A percentile compares a stretch with the other conserved stretches of the same genome.
Conservation (phyloP, 257 asterid genomes). For the Jacaranda copaia region DNA sequence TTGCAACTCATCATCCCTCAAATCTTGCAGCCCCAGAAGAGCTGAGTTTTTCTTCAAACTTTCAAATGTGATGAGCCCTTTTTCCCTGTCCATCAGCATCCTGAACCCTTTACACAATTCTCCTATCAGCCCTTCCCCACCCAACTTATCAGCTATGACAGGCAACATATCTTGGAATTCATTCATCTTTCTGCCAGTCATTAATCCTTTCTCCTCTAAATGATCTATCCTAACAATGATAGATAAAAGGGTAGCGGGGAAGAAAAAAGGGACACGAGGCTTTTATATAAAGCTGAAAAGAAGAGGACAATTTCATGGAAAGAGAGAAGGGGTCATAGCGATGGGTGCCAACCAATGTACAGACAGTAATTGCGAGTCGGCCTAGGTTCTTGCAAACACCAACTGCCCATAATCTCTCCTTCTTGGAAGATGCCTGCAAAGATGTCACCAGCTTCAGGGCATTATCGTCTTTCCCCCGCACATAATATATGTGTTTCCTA, state of each 20-base stretch:
- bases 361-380: constrained; percentile 58
- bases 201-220: neutral
- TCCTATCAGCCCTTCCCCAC: constrained; percentile 79
- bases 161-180: constrained; percentile 78
- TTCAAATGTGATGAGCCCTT: constrained; percentile 68
- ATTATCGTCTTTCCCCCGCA: constrained; percentile 31
- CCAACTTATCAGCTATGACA: constrained; percentile 72
- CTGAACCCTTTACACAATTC: constrained; percentile 81
- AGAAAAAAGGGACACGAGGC: constrained; percentile 16
- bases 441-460: constrained; percentile 33
- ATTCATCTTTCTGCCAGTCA: constrained; percentile 44
- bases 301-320: constrained; percentile 29
- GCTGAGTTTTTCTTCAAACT: constrained; percentile 78
- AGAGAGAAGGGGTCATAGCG: neutral
- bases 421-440: constrained; percentile 54
- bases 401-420: constrained; percentile 45
- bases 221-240: neutral
- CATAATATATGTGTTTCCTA: constrained; percentile 11
- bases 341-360: constrained; percentile 58
- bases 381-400: constrained; percentile 43
- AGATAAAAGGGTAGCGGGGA: neutral
- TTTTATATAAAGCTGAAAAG: constrained; percentile 36
- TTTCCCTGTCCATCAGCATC: constrained; percentile 70
- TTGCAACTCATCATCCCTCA: constrained; percentile 69
- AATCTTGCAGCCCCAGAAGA: constrained; percentile 69